phyloP scores from a whole-genome alignment of 2,329 filamentous ascomycete species.

The Exophiala sp. region DNA sequence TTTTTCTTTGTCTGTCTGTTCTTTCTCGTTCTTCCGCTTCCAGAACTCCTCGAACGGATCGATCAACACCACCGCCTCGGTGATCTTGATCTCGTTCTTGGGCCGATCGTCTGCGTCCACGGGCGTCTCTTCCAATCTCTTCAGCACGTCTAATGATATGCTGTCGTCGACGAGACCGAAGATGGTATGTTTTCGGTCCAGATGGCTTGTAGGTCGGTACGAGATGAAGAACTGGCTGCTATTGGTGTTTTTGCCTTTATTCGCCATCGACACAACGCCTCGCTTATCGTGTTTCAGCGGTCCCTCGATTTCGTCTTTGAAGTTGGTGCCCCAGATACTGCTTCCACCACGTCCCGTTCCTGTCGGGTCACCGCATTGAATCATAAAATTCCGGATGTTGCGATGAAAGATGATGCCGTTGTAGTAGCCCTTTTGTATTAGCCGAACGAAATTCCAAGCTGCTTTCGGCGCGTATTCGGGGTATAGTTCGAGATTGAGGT shows the following conservation, averaged over 20 bases:
- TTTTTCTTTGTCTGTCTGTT: conserved; percentile 49
- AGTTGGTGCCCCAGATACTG: conserved; percentile 92
- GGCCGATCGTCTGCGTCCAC: conserved; percentile 75
- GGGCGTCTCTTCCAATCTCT: conserved; percentile 71
- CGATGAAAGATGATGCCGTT: conserved; percentile 78
- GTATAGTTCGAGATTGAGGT: conserved; percentile 82
- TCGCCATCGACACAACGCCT: conserved; percentile 89
- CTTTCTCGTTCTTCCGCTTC: conserved; percentile 65
- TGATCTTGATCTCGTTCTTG: conserved; percentile 72
- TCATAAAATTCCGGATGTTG: conserved; percentile 96
- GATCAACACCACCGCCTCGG: conserved; percentile 79
- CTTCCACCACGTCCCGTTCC: conserved; percentile 87
- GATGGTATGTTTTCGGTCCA: conserved; percentile 95
- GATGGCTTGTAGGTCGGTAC: conserved; percentile 77
- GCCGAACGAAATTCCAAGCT: conserved; percentile 92
- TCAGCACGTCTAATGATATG: conserved; percentile 57
- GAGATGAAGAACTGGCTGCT: conserved; percentile 93
- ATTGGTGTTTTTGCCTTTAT: conserved; percentile 98
- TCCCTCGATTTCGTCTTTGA: conserved; percentile 88
- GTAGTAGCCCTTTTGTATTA: conserved; percentile 90
- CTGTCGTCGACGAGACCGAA: conserved; percentile 72
- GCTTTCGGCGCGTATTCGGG: conserved; percentile 88
- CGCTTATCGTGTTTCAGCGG: conserved; percentile 77
- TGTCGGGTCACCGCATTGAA: conserved; percentile 91
- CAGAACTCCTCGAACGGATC: conserved; percentile 95